Base-by-base conservation (phyloP, 371 early-diverging fungal species). In the Rhizoclosmatium hyalinum region DNA sequence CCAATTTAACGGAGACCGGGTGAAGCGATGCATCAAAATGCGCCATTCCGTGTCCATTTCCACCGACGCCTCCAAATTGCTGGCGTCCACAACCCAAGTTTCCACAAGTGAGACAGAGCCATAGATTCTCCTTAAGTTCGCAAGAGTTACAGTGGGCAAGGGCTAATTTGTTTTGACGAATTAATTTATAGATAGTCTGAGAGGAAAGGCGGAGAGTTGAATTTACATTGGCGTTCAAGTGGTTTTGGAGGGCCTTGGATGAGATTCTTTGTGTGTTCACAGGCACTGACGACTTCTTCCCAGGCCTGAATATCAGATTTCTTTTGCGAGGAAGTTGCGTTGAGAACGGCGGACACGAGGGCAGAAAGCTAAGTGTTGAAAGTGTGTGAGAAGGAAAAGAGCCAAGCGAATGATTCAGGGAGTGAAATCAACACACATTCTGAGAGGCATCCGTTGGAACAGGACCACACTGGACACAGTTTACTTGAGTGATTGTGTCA, bases 1-100 rank as follows among this genome's bases (percentile, higher is more conserved):
- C 99, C 8, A 97, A 85, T 75, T 98, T 97, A 56, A 93, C 91
- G 60, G 93, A 90, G 0, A 96, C 91, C 8, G 89, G 88, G 80
- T 99, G 99, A 0, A 90, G 91, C 0, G 94, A 94, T 14, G 83
- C 72, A 57, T 94, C 89, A 80, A 87, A 97, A 85, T 99, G 99
- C 0, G 87, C 88, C 60, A 95, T 77, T 1, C 93, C 98, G 83
- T 99, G 99, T 42, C 97, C 95, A 82, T 99, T 99, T n/a, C 99
- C 99, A n/a, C 97, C 97, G n/a, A 91, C 83, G 2, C 99, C 99
- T 60, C 95, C 99, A 81, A 91, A 97, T 81, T 99, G 99, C 70
- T 90, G 73, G 42, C 92, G 79, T 6, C 92, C 91, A 75, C 92
- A 92, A 1, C 91, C 90, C 43, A 90, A 64, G 67, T 87, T 86